These are phyloP conservation scores for Russula brevipes DNA, from an alignment of 768 basidiomycete genomes.

Conservation along the genomic window DNA sequence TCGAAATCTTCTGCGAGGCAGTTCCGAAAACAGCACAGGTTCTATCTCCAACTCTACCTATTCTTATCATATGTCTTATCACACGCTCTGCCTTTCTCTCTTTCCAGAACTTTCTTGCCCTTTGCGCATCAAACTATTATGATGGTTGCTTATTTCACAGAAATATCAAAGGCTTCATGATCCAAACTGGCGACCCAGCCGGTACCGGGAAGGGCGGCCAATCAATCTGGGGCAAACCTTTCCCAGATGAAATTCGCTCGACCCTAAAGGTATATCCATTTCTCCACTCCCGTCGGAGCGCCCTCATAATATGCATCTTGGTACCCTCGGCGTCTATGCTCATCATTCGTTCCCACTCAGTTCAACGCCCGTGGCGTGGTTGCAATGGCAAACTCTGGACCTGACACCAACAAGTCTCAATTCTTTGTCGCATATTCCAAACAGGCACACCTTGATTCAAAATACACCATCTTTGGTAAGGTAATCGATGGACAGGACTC, in stretches of 20 bases:
- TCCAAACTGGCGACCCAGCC: conserved; percentile 85
- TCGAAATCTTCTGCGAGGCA: conserved; percentile 96
- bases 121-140: conserved; percentile 87
- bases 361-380: conserved; percentile 93
- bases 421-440: conserved; percentile 90
- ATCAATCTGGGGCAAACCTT: conserved; percentile 92
- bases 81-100: not conserved
- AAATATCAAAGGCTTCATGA: conserved; percentile 95
- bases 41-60: conserved; percentile 20
- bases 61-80: not conserved
- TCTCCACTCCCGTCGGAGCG: conserved; percentile 17
- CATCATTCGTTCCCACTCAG: conserved; percentile 37
- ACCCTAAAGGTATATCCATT: conserved; percentile 72
- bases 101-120: conserved; percentile 85
- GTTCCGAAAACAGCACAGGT: conserved; percentile 95
- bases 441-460: conserved; percentile 89
- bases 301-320: not conserved
- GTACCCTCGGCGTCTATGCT: not conserved
- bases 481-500: conserved; percentile 98
- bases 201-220: conserved; percentile 95
- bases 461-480: conserved; percentile 92
- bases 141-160: conserved; percentile 84
- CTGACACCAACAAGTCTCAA: conserved; percentile 88
- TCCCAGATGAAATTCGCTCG: conserved; percentile 86
- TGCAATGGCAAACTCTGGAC: conserved; percentile 97